These are phyloP conservation scores for Aureobasidium sp. DNA, from an alignment of 2,329 filamentous ascomycete genomes.

Conservation along the genomic window DNA sequence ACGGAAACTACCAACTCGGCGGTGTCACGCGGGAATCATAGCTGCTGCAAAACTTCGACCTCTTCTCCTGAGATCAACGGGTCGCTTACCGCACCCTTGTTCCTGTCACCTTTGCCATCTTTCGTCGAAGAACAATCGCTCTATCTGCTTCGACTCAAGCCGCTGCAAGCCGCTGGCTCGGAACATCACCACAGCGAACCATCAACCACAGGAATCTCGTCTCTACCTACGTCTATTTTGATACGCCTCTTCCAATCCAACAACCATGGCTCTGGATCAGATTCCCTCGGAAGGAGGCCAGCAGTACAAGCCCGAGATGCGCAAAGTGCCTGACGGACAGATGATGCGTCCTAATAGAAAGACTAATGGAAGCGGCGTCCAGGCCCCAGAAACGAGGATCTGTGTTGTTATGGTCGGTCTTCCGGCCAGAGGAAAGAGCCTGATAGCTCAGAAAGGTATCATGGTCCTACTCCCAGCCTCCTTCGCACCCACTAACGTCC, in stretches of 20 bases:
- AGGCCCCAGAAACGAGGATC: constrained; percentile 93
- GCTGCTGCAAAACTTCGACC: not conserved
- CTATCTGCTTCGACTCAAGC: not conserved
- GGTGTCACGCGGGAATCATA: constrained; percentile 7
- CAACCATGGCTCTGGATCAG: constrained; percentile 14
- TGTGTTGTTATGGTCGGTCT: constrained; percentile 98
- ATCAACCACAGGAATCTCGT: not conserved
- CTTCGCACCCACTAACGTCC: not conserved
- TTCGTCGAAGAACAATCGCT: not conserved
- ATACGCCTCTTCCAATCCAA: not conserved
- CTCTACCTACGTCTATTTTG: not conserved
- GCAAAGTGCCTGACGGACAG: constrained; percentile 6
- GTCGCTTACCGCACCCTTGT: not conserved
- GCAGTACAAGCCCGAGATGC: constrained; percentile 18
- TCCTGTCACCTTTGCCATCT: not conserved
- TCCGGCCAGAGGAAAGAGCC: constrained; percentile 90
- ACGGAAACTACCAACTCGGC: constrained; percentile 14
- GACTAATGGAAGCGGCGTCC: constrained; percentile 61
- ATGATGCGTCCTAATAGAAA: constrained; percentile 23
- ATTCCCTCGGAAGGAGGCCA: not conserved
- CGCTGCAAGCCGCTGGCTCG: constrained; percentile 3
- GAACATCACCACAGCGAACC: not conserved
- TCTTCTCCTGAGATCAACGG: not conserved
- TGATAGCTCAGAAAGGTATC: constrained; percentile 93
- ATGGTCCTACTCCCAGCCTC: constrained; percentile 13